Base-by-base conservation (phyloP, 371 early-diverging fungal genomes). In the Syncephalastrum racemosum region DNA sequence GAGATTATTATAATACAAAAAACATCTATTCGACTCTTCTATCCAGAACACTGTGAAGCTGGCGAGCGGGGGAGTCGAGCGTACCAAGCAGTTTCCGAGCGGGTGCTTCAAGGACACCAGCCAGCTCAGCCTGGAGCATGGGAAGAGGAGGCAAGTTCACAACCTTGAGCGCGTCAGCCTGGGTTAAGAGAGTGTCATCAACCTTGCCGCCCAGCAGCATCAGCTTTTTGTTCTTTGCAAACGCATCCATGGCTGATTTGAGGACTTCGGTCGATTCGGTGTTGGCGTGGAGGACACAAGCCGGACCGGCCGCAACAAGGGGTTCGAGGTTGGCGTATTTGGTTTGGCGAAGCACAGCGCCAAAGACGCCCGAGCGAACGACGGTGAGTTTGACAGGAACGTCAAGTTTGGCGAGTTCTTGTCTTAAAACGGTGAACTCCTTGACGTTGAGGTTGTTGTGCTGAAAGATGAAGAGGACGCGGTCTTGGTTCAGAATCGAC, bases 381-480 rank as follows among this genome's bases (percentile, higher is more conserved):
- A 80, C 79, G 19, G 73, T 79, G 58, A 87, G 65, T n/a, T 66
- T 70, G 8, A 56, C 23, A 15, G 69, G 56, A 4, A 60, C 67
- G 2, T 43, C 49, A 8, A 70, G 25, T 10, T 68, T 59, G 8
- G 75, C 71, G 4, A 87, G 59, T 4, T 83, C 79, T 50, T 75
- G 71, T 57, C 87, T 79, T 36, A 85, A 56, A 45, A 71, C 59
- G 15, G 81, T 78, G 58, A 84, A 71, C 54, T 87, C 87, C 31
- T 78, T 64, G 25, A 85, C 82, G 0, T 79, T 79, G 66, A 87
- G 70, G 59, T 87, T 87, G 77, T 85, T 87, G 73, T 85, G 84
- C 61, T 87, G 87, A 45, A 82, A 78, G 51, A 87, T 71, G 56
- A 87, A 73, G 52, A 85, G 60, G 56, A 79, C 73, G 20, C 85